Percentiles rank a stretch among this genome's conserved stretches.
phyloP scores from a whole-genome alignment of 164 flowering plant species.

The grape (Vitis vinifera) region DNA sequence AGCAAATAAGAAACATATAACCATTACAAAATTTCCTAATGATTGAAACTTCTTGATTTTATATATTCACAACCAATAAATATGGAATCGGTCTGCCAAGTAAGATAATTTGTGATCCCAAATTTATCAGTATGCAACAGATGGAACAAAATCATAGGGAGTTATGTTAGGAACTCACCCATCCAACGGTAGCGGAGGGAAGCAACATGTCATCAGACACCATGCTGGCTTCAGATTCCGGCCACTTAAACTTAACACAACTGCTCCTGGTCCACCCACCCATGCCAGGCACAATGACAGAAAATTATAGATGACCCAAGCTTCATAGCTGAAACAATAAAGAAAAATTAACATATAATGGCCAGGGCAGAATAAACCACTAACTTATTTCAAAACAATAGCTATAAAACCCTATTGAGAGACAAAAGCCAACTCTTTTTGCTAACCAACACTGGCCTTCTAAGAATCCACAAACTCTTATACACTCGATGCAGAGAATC shows the following conservation, averaged over 20 bases:
- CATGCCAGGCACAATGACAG: constrained; percentile 93
- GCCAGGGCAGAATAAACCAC: neutral
- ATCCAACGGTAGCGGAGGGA: constrained; percentile 83
- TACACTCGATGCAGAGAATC: too few relatives aligned
- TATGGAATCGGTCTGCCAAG: neutral
- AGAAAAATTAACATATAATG: neutral
- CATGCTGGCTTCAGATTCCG: constrained; percentile 78
- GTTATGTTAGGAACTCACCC: constrained; percentile 55
- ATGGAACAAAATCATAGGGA: neutral
- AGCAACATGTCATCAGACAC: constrained; percentile 93
- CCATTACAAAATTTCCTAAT: too few relatives aligned
- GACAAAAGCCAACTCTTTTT: too few relatives aligned
- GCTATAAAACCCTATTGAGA: too few relatives aligned
- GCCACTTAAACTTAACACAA: constrained; percentile 84
- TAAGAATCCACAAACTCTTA: too few relatives aligned
- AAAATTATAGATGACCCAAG: constrained; percentile 98
- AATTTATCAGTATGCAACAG: neutral
- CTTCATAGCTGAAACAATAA: constrained; percentile 80
- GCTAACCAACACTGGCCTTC: too few relatives aligned
- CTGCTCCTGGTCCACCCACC: constrained; percentile 99
- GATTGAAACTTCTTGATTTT: neutral
- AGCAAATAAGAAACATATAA: too few relatives aligned
- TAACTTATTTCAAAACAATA: neutral
- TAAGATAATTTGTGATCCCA: neutral
- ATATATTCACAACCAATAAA: neutral